Evolutionary conservation across 495 filamentous ascomycete genomes (phyloP), one percentile per base, ranked within the genome.

Genomic region (Podospora sp.): DNA sequence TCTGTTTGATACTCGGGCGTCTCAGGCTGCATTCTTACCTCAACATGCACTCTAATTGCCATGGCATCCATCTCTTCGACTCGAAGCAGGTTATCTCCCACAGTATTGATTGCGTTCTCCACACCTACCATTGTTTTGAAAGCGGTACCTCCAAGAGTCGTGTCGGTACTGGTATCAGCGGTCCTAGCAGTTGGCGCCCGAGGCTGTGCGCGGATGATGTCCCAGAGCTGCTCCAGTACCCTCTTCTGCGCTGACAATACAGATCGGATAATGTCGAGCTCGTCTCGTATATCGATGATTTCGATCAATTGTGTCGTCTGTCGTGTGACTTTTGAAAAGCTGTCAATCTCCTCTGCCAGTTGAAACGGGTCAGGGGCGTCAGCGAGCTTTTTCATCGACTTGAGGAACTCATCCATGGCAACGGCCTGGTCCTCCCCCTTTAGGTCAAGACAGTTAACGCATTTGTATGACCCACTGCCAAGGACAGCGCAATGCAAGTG

Each of bases 401-500:
- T n/a, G 18, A 69, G 59, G 25, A 69, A 63, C 1, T 24, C 36
- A 14, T 62, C 29, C 62, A 66, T 69, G 29, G 50, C 58, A 0
- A 62, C 50, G 0, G 67, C 67, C 22, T 69, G 57, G 26, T 60
- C 51, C 33, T 69, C 67, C 1, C 58, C 67, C 67, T 68, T 55
- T 20, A 0, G 0, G 25, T 21, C n/a, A n/a, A n/a, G n/a, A n/a
- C 6, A 29, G 26, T 52, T 2, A 51, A 26, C 46, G 20, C 22
- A 40, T 24, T 27, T 16, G 24, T 2, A 29, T 7, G 6, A 50
- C 33, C 3, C 8, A 40, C n/a, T n/a, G n/a, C n/a, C n/a, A n/a
- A n/a, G n/a, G n/a, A n/a, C n/a, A n/a, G n/a, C n/a, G n/a, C n/a
- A n/a, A n/a, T n/a, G n/a, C n/a, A 53, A 21, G 27, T 26, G 0